Evolutionary conservation across 441 rosid genomes (phyloP).

Genomic region (Capsella rubella): DNA sequence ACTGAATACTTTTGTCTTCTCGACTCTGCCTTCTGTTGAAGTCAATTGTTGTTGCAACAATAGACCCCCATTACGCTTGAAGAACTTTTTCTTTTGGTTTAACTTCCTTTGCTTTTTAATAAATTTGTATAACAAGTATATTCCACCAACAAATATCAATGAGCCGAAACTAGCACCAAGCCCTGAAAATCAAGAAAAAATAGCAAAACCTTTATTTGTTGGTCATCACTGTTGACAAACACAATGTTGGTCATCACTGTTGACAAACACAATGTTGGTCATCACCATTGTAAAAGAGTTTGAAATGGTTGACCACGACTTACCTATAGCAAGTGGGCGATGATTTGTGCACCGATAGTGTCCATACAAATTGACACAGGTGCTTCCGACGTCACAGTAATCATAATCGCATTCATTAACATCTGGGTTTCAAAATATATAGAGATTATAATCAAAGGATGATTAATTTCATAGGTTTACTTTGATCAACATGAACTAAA

Average conservation of each 20-base stretch:
- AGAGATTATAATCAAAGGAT: not conserved
- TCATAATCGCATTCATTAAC: slow-evolving; percentile 26
- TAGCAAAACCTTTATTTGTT: not conserved
- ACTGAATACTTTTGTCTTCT: no score
- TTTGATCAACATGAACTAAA: not conserved
- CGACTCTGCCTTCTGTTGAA: no score
- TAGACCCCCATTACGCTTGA: slow-evolving; percentile 5
- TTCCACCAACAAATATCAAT: slow-evolving; percentile 3
- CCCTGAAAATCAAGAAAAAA: slow-evolving; percentile 1
- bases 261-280: no score
- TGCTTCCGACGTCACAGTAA: not conserved
- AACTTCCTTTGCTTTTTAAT: slow-evolving; percentile 30
- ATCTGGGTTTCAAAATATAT: slow-evolving; percentile 11
- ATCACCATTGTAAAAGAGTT: not conserved
- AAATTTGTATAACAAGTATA: slow-evolving; percentile 26
- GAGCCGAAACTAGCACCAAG: slow-evolving; percentile 14
- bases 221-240: not conserved
- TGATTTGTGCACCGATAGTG: not conserved
- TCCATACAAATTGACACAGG: slow-evolving; percentile 32
- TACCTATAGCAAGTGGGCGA: slow-evolving; percentile 18
- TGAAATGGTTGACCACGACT: not conserved
- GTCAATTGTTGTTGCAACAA: no score
- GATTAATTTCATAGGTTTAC: not conserved
- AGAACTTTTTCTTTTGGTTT: slow-evolving; percentile 30
- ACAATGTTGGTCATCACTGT: not conserved